These are phyloP conservation scores for Lichtheimia ornata DNA, from an alignment of 371 early-diverging fungal genomes.

Conservation along the genomic window DNA sequence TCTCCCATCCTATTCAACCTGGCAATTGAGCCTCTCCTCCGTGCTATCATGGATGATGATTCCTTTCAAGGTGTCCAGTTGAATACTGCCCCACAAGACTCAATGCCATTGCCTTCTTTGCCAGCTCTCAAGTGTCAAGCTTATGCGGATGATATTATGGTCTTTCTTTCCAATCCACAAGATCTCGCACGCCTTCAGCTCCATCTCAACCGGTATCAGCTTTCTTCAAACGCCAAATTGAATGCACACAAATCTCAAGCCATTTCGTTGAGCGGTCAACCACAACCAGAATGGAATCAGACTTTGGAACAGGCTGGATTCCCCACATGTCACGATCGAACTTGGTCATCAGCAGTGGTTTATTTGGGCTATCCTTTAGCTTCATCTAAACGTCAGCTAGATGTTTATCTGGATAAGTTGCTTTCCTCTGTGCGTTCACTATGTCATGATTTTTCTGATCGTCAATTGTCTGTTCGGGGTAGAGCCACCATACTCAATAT, in stretches of 20 bases:
- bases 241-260: constrained; percentile 5
- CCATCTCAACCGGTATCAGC: neutral
- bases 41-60: neutral
- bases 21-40: constrained; percentile 22
- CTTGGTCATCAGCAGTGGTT: too few relatives aligned
- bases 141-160: constrained; percentile 16
- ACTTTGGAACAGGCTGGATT: too few relatives aligned
- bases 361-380: too few relatives aligned
- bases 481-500: too few relatives aligned
- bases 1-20: constrained; percentile 23
- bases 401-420: too few relatives aligned
- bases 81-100: neutral
- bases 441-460: too few relatives aligned
- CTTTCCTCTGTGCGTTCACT: too few relatives aligned
- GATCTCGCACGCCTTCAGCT: neutral
- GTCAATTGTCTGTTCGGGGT: too few relatives aligned
- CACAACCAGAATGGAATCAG: neutral
- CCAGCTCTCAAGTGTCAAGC: neutral
- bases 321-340: too few relatives aligned
- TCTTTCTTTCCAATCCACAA: neutral
- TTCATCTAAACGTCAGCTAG: too few relatives aligned
- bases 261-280: neutral
- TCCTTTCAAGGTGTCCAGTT: neutral
- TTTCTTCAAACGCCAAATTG: constrained; percentile 10
- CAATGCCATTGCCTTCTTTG: too few relatives aligned